Base-by-base conservation (phyloP, 148 eudicot genomes). In the Rhododendron williamsianum region DNA sequence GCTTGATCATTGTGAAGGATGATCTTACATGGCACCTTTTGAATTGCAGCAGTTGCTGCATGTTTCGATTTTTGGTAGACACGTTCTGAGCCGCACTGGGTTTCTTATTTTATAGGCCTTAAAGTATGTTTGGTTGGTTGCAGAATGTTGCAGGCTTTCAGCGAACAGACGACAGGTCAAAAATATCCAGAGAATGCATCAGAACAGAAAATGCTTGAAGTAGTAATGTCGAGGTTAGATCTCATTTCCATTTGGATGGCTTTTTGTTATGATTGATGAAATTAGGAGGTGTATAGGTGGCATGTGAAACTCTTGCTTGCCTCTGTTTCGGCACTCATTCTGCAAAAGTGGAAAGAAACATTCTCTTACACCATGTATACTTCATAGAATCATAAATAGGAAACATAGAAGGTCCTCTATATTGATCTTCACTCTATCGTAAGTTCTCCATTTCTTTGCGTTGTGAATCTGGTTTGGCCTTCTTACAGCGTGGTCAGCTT, bases 111-210 rank as follows among this genome's bases (percentile, higher is more conserved):
- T 12, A 13, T 49, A 51, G 41, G 49, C 54, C 80, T 18, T 83
- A 52, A 83, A 36, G 74, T 86, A n/a, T 76, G 45, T 35, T 65
- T 85, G 65, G 46, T 89, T 84, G 84, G 51, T 87, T 88, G 87
- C 95, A 97, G 99, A 91, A 97, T 97, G 98, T 89, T 97, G 81
- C 80, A 90, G 88, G 90, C 98, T 86, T 97, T 97, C 89, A 89
- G 92, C 87, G 98, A 97, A 91, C 98, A 95, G 92, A 91, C 98
- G 52, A 90, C 89, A 81, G 94, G 98, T 76, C 90, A 93, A 90
- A 92, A 92, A 60, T 86, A 89, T 86, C 94, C 92, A 35, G 88
- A 85, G 81, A 86, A 92, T 92, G 93, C 94, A 82, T 87, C 99
- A 81, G 99, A 97, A 85, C 98, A 93, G 90, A 93, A 95, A 90